Evolutionary conservation across 768 basidiomycete species (phyloP).

Genomic region (Nidularia sp.): DNA sequence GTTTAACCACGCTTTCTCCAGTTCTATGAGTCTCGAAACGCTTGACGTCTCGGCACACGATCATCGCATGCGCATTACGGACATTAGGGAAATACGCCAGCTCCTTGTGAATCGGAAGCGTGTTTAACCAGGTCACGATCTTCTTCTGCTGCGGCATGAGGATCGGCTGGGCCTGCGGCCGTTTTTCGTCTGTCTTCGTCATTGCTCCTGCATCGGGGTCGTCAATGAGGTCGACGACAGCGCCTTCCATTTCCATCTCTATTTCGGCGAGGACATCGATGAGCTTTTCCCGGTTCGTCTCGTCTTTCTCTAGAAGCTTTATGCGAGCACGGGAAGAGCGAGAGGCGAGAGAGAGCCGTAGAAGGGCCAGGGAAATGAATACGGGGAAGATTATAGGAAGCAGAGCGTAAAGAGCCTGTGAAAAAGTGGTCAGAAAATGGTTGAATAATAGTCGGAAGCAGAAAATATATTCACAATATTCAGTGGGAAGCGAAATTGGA

Average conservation of each 20-base stretch:
- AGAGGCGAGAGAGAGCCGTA: conserved; percentile 56
- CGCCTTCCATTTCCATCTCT: conserved; percentile 58
- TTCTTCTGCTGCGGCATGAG: conserved; percentile 56
- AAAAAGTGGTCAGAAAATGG: background rate
- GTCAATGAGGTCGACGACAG: conserved; percentile 58
- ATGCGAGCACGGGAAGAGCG: conserved; percentile 64
- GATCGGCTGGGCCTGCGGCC: conserved; percentile 30
- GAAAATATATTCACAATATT: conserved; percentile 52
- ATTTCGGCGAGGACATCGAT: conserved; percentile 51
- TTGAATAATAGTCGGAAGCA: conserved; percentile 2
- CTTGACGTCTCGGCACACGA: conserved; percentile 66
- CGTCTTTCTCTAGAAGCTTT: conserved; percentile 55
- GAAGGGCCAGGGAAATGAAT: conserved; percentile 44
- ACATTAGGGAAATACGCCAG: conserved; percentile 57
- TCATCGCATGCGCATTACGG: conserved; percentile 65
- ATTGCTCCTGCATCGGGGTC: conserved; percentile 23
- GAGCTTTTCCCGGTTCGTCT: conserved; percentile 42
- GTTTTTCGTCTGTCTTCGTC: background rate
- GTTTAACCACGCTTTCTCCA: conserved; percentile 64
- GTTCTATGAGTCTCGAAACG: conserved; percentile 51
- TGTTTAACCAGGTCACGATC: conserved; percentile 60
- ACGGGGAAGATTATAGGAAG: conserved; percentile 67
- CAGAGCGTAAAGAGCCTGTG: conserved; percentile 46
- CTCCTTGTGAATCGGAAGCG: conserved; percentile 70
- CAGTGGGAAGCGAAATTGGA: conserved; percentile 60